These are phyloP conservation scores for Plectosphaerella cucumerina DNA, from an alignment of 2,329 filamentous ascomycete species.

Conservation along the genomic window DNA sequence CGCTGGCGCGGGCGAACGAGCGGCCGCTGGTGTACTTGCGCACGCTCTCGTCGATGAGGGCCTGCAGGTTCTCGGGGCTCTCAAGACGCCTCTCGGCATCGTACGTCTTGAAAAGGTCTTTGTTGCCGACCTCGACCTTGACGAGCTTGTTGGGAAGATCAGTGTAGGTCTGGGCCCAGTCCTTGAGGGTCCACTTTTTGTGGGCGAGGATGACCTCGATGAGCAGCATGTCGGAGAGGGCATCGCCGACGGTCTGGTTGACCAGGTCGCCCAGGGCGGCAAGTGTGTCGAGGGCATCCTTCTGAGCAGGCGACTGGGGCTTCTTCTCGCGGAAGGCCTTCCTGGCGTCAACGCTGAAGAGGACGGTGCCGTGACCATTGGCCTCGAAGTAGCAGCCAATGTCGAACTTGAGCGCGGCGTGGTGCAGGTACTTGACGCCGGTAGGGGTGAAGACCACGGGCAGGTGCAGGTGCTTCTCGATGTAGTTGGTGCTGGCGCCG, in stretches of 20 bases:
- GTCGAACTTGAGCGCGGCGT: slow-evolving; percentile 92
- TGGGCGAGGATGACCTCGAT: slow-evolving; percentile 95
- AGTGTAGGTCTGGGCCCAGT: slow-evolving; percentile 90
- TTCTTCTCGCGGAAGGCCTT: slow-evolving; percentile 73
- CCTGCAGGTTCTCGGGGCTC: slow-evolving; percentile 73
- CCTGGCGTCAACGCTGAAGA: slow-evolving; percentile 84
- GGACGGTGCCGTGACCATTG: slow-evolving; percentile 93
- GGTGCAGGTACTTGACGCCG: slow-evolving; percentile 95
- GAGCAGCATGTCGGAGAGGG: slow-evolving; percentile 90
- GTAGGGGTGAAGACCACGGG: slow-evolving; percentile 92
- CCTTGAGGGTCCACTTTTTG: slow-evolving; percentile 83
- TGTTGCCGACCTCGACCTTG: slow-evolving; percentile 83
- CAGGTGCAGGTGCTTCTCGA: slow-evolving; percentile 80
- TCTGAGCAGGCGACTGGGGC: slow-evolving; percentile 87
- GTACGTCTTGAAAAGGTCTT: slow-evolving; percentile 84
- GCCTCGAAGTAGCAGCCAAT: slow-evolving; percentile 98
- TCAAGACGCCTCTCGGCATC: slow-evolving; percentile 88
- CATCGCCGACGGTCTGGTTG: slow-evolving; percentile 97
- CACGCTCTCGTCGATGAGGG: slow-evolving; percentile 81
- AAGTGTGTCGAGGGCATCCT: slow-evolving; percentile 82
- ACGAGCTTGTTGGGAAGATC: slow-evolving; percentile 95
- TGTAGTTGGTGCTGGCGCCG: slow-evolving; percentile 87
- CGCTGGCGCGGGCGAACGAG: slow-evolving; percentile 86
- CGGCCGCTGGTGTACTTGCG: slow-evolving; percentile 88
- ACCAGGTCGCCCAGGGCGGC: slow-evolving; percentile 83